Evolutionary conservation across 1,284 basidiomycete species (phyloP).

Genomic region (Singerocomus inundabilis): DNA sequence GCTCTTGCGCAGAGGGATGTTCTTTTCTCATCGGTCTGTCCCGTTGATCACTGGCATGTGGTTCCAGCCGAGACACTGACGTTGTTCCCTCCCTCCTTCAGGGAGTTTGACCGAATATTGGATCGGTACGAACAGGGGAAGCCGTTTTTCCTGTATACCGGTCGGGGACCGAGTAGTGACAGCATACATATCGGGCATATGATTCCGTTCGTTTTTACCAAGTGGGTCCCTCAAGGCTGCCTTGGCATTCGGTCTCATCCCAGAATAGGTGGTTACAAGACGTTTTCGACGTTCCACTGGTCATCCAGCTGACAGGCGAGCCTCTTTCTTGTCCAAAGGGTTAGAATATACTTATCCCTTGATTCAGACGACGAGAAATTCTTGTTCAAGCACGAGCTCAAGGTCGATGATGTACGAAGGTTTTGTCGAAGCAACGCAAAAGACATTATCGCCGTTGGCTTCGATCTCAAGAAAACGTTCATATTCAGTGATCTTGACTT

Average conservation of each 20-base stretch:
- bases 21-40: slow-evolving; percentile 94
- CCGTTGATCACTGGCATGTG: not conserved
- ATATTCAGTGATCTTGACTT: slow-evolving; percentile 95
- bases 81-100: slow-evolving; percentile 31
- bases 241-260: slow-evolving; percentile 5
- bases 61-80: not conserved
- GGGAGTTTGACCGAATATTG: slow-evolving; percentile 92
- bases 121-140: slow-evolving; percentile 96
- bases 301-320: slow-evolving; percentile 90
- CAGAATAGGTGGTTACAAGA: slow-evolving; percentile 87
- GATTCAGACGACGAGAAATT: slow-evolving; percentile 96
- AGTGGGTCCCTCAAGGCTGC: slow-evolving; percentile 50
- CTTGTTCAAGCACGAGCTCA: slow-evolving; percentile 93
- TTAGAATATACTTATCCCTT: not conserved
- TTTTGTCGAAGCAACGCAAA: slow-evolving; percentile 88
- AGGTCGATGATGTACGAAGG: slow-evolving; percentile 83
- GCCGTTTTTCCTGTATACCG: slow-evolving; percentile 98
- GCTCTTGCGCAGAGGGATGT: slow-evolving; percentile 88
- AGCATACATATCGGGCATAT: slow-evolving; percentile 99
- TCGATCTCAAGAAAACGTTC: slow-evolving; percentile 92
- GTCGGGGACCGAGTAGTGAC: slow-evolving; percentile 93
- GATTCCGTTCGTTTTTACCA: slow-evolving; percentile 97
- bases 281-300: slow-evolving; percentile 92
- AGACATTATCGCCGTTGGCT: slow-evolving; percentile 97
- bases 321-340: not conserved